A percentile compares a stretch with the other conserved stretches of the same genome.
phyloP scores from a whole-genome alignment of 306 rosid species.

The Citrullus amarus region DNA sequence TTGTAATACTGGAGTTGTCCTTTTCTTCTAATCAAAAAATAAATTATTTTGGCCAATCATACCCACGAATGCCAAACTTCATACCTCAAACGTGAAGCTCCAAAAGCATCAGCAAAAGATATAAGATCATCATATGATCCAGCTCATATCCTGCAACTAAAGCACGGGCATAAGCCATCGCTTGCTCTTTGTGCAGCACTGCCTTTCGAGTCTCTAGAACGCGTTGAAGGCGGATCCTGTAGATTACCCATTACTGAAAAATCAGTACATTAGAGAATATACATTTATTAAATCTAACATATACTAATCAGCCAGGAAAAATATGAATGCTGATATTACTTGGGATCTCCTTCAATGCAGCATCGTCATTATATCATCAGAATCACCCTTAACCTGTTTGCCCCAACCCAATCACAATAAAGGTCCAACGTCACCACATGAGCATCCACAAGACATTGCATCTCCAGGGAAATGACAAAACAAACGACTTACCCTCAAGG shows the following conservation, averaged over 20 bases:
- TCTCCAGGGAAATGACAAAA: slow-evolving; percentile 1
- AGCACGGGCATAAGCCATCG: slow-evolving; percentile 99
- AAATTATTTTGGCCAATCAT: background rate
- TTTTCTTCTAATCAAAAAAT: background rate
- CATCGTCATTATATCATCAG: slow-evolving; percentile 29
- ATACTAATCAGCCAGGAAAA: background rate
- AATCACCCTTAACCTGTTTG: slow-evolving; percentile 39
- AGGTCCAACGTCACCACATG: slow-evolving; percentile 14
- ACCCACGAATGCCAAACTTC: background rate
- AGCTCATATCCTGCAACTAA: slow-evolving; percentile 76
- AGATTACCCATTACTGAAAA: slow-evolving; percentile 25
- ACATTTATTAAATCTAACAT: background rate
- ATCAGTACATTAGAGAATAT: slow-evolving; percentile 18
- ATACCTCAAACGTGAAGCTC: slow-evolving; percentile 95
- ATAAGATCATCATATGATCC: slow-evolving; percentile 69
- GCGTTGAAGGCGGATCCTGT: slow-evolving; percentile 83
- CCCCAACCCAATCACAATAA: slow-evolving; percentile 5
- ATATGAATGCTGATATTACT: slow-evolving; percentile 30
- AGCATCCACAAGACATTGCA: slow-evolving; percentile 10
- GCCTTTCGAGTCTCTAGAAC: slow-evolving; percentile 85
- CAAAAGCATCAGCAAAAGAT: slow-evolving; percentile 80
- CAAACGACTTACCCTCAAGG: slow-evolving; percentile 35
- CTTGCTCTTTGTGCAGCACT: slow-evolving; percentile 88
- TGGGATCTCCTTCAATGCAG: slow-evolving; percentile 65
- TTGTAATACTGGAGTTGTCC: background rate